These are phyloP conservation scores for Clathrospora elynae DNA, from an alignment of 2,329 filamentous ascomycete genomes.

Conservation along the genomic window DNA sequence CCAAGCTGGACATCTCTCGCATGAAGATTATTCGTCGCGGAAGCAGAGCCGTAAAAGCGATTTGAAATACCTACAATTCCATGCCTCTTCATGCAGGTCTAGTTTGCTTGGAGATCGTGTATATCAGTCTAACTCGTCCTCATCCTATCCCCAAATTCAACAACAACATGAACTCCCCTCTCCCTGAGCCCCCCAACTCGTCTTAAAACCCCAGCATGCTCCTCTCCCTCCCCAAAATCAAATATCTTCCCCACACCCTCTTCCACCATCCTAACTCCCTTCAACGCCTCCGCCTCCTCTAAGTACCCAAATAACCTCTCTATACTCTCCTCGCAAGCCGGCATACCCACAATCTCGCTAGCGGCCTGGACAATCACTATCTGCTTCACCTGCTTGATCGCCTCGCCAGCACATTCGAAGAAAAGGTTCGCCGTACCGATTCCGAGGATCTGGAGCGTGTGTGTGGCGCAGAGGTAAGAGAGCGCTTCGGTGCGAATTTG, in stretches of 20 bases:
- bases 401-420: constrained; percentile 8
- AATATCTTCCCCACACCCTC: not conserved
- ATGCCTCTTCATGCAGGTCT: too few relatives aligned
- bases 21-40: too few relatives aligned
- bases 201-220: constrained; percentile 7
- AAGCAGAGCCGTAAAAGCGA: too few relatives aligned
- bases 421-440: constrained; percentile 14
- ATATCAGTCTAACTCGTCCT: too few relatives aligned
- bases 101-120: too few relatives aligned
- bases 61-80: too few relatives aligned
- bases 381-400: constrained; percentile 7
- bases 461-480: constrained; percentile 24
- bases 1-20: too few relatives aligned
- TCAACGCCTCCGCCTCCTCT: constrained; percentile 3
- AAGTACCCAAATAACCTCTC: constrained; percentile 4
- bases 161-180: constrained; percentile 1
- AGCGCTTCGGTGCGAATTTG: constrained; percentile 30
- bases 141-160: constrained; percentile 1
- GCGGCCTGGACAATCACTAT: constrained; percentile 2
- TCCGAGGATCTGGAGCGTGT: constrained; percentile 15
- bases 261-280: constrained; percentile 1
- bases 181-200: constrained; percentile 2
- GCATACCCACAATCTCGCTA: not conserved
- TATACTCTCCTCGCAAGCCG: not conserved
- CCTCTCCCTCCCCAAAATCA: not conserved